Percentiles rank a stretch among this genome's conserved stretches.
These are phyloP conservation scores for Taiwanofungus camphoratus DNA, from an alignment of 1,284 basidiomycete species.

Conservation along the genomic window DNA sequence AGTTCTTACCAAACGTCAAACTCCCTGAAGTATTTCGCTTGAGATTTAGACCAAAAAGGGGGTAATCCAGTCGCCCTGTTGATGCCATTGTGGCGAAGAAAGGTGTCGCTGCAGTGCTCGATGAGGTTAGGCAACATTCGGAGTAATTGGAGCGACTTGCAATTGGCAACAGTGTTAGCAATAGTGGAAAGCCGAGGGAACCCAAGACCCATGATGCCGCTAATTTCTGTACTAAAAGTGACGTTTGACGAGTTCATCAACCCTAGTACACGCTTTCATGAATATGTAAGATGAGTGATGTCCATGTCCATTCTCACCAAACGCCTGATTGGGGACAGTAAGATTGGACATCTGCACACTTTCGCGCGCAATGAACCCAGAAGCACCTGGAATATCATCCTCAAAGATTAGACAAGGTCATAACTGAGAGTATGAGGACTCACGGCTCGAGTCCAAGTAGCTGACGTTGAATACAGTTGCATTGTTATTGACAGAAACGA, in stretches of 20 bases:
- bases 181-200: constrained; percentile 69
- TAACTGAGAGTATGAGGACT: constrained; percentile 15
- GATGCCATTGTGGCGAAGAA: constrained; percentile 59
- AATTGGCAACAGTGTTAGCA: constrained; percentile 38
- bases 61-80: constrained; percentile 61
- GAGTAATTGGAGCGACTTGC: constrained; percentile 32
- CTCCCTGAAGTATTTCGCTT: constrained; percentile 54
- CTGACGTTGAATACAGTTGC: constrained; percentile 49
- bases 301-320: constrained; percentile 42
- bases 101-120: constrained; percentile 46
- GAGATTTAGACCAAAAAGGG: constrained; percentile 65
- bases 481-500: constrained; percentile 54
- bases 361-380: constrained; percentile 67
- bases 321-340: constrained; percentile 51
- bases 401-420: constrained; percentile 7
- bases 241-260: constrained; percentile 59
- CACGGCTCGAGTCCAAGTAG: constrained; percentile 66
- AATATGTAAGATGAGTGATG: neutral
- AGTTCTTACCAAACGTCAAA: constrained; percentile 52
- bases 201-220: constrained; percentile 68
- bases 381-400: constrained; percentile 37
- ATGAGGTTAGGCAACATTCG: neutral
- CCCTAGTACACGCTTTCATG: constrained; percentile 30
- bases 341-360: constrained; percentile 53
- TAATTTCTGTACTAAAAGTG: constrained; percentile 53